phyloP scores from a whole-genome alignment of 2,329 filamentous ascomycete genomes.

The Colletotrichum endophyticum region DNA sequence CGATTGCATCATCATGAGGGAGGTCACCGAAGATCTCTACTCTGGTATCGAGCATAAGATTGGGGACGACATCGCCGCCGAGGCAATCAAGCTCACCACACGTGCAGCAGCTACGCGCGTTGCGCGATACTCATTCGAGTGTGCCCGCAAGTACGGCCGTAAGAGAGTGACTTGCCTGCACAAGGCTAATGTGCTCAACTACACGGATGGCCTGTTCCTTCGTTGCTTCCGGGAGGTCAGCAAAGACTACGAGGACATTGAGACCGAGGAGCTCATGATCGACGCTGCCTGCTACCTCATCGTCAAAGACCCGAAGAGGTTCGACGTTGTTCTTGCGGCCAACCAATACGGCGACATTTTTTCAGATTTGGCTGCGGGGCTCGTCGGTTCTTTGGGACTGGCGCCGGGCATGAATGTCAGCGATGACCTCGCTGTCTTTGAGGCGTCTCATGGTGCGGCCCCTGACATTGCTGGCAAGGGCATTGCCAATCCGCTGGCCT shows the following conservation, averaged over 20 bases:
- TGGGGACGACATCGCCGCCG: constrained; percentile 74
- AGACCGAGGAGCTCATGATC: constrained; percentile 95
- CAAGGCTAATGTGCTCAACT: constrained; percentile 97
- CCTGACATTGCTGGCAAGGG: constrained; percentile 93
- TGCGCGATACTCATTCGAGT: background rate
- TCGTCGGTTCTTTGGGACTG: constrained; percentile 84
- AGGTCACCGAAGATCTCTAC: constrained; percentile 98
- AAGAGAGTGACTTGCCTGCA: constrained; percentile 90
- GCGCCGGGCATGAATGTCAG: constrained; percentile 96
- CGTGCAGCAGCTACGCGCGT: constrained; percentile 24
- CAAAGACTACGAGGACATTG: constrained; percentile 42
- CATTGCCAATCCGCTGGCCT: constrained; percentile 97
- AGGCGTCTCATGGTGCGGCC: constrained; percentile 96
- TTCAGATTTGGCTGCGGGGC: constrained; percentile 90
- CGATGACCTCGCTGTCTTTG: constrained; percentile 91
- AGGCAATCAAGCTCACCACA: constrained; percentile 78
- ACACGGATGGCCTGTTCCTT: constrained; percentile 82
- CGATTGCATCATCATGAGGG: constrained; percentile 96
- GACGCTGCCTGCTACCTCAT: constrained; percentile 99
- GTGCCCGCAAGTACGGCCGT: background rate
- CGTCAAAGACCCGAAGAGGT: constrained; percentile 90
- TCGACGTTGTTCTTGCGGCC: constrained; percentile 97
- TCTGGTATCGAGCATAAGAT: constrained; percentile 87
- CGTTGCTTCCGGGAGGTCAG: constrained; percentile 69
- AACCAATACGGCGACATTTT: constrained; percentile 98